phyloP scores from a whole-genome alignment of 2,329 filamentous ascomycete genomes.

The Penicillium vulpinum region DNA sequence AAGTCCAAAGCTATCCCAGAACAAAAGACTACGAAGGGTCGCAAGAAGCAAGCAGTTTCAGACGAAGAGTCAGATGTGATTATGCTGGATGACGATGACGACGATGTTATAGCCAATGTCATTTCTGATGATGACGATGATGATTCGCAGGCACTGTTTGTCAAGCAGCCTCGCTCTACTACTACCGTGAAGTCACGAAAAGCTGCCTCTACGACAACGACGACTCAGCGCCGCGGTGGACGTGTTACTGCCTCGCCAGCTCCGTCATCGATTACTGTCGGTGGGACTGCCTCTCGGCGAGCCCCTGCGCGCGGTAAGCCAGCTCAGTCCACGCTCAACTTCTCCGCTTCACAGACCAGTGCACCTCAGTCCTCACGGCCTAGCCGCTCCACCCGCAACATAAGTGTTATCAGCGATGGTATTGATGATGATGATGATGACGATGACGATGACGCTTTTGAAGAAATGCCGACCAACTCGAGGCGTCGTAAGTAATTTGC shows the following conservation, averaged over 20 bases:
- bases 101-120: conserved; percentile 29
- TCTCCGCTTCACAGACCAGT: conserved; percentile 41
- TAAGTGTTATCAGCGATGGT: conserved; percentile 42
- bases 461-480: conserved; percentile 35
- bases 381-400: conserved; percentile 33
- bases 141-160: conserved; percentile 45
- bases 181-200: conserved; percentile 29
- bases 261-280: conserved; percentile 35
- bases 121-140: conserved; percentile 34
- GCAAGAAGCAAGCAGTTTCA: conserved; percentile 34
- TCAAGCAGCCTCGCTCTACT: conserved; percentile 36
- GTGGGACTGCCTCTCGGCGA: conserved; percentile 29
- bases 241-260: conserved; percentile 35
- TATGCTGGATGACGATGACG: conserved; percentile 38
- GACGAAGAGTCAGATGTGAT: conserved; percentile 45
- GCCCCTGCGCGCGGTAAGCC: conserved; percentile 27
- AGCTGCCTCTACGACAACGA: conserved; percentile 14
- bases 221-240: conserved; percentile 26
- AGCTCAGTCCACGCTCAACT: conserved; percentile 46
- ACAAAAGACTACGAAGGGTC: conserved; percentile 19
- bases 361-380: conserved; percentile 29
- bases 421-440: conserved; percentile 42
- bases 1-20: conserved; percentile 35
- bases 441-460: conserved; percentile 49
- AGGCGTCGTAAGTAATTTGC: conserved; percentile 27